Base-by-base conservation (phyloP, 495 filamentous ascomycete species). In the Acidiella bohemica region DNA sequence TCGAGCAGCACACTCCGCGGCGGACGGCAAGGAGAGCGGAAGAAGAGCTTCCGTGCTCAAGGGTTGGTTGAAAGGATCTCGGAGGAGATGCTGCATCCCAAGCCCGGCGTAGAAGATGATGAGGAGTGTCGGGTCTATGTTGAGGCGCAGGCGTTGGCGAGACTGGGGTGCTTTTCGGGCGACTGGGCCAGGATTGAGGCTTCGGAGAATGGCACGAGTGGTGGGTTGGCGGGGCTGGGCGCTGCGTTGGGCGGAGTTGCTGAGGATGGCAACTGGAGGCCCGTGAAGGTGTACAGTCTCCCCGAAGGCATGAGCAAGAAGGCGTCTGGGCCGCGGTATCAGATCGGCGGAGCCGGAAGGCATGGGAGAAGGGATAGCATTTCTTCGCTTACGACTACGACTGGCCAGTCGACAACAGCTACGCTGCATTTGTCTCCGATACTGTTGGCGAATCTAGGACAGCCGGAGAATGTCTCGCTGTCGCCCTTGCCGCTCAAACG, bases 131-230 rank as follows among this genome's bases (percentile, higher is more conserved):
- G 88, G 28, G 66, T 95, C 13, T 96, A 86, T 58, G 84, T 96
- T 6, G 84, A 90, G 47, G 76, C 87, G 21, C 80, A 71, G 43
- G 78, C 83, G 13, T 62, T 97, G 9, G 75, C 81, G n/a, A 80
- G 82, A 43, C 72, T 96, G 28, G 84, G 85, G 20, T 95, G 86
- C 55, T 97, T 97, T 58, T 94, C 88, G 0, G 90, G 90, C 11
- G 90, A 97, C 53, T 97, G 90, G 90, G 84, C 95, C n/a, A 73
- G 78, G 3, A 64, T 97, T 14, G 83, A 90, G 61, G 63, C 72
- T 1, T 68, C 79, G 11, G 64, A 75, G 27, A n/a, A n/a, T n/a
- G n/a, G n/a, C n/a, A n/a, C n/a, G n/a, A 82, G 83, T 49, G 76
- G 80, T 11, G 70, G 73, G 10, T 27, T 65, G 4, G 67, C 68